Conservation (phyloP, 1,284 basidiomycete species). For the Moesziomyces aphidis region DNA sequence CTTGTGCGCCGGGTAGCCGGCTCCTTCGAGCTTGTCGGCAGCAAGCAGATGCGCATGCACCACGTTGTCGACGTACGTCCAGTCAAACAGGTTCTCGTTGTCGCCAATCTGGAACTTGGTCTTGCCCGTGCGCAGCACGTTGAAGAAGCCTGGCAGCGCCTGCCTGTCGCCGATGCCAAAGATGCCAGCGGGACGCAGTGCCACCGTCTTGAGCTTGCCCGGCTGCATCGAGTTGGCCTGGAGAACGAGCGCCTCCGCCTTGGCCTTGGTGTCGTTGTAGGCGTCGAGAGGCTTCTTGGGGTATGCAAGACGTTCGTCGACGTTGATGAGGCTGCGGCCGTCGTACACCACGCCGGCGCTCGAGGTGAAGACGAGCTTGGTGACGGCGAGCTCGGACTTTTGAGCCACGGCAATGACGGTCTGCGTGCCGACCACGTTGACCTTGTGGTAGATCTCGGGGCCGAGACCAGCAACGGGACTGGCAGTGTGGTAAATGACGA, state of each 20-base stretch:
- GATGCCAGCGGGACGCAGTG: conserved; percentile 93
- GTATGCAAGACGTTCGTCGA: conserved; percentile 87
- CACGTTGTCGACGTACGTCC: conserved; percentile 97
- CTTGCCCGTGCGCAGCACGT: conserved; percentile 81
- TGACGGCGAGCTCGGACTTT: conserved; percentile 72
- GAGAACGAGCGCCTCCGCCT: conserved; percentile 86
- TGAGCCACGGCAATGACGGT: conserved; percentile 83
- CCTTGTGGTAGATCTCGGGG: conserved; percentile 83
- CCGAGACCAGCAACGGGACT: conserved; percentile 81
- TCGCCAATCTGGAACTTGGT: conserved; percentile 93
- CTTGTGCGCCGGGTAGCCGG: conserved; percentile 66
- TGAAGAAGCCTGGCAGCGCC: conserved; percentile 81
- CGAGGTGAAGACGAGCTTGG: conserved; percentile 93
- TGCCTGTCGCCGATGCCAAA: conserved; percentile 97
- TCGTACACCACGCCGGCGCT: conserved; percentile 94
- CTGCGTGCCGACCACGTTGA: conserved; percentile 92
- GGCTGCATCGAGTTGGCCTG: conserved; percentile 81
- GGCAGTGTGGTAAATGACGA: conserved; percentile 86
- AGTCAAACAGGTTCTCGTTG: conserved; percentile 95
- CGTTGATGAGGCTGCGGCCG: conserved; percentile 82
- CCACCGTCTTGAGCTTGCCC: conserved; percentile 83
- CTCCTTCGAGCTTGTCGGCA: conserved; percentile 78
- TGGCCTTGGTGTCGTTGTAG: conserved; percentile 96
- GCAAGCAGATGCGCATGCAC: conserved; percentile 95
- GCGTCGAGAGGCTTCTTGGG: conserved; percentile 84